Evolutionary conservation across 192 early-diverging fungal genomes (phyloP).

Genomic region (Gryganskiella cystojenkinii): DNA sequence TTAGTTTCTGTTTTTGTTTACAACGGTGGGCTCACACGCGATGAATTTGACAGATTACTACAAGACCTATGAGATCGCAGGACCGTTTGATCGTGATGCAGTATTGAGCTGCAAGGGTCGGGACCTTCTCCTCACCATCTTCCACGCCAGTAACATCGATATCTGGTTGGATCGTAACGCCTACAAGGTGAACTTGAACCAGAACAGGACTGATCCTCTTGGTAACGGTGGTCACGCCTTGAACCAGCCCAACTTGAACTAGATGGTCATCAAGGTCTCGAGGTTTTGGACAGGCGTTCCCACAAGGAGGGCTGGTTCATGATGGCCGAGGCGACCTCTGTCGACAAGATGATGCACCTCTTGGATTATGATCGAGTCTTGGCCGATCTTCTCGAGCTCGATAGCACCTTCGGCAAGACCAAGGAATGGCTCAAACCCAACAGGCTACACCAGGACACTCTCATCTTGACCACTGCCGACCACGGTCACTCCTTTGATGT

Average conservation of each 20-base stretch:
- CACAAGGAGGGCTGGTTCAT: conserved; percentile 68
- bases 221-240: conserved; percentile 44
- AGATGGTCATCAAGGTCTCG: conserved; percentile 66
- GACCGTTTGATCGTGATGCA: conserved; percentile 55
- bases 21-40: too few relatives aligned
- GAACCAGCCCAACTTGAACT: conserved; percentile 62
- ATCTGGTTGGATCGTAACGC: conserved; percentile 69
- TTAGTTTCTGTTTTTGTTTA: too few relatives aligned
- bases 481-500: conserved; percentile 69
- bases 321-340: conserved; percentile 67
- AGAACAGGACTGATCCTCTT: conserved; percentile 50
- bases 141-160: conserved; percentile 61
- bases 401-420: conserved; percentile 63
- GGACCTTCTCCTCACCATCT: conserved; percentile 65
- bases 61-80: conserved; percentile 58
- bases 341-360: conserved; percentile 67
- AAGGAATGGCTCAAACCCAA: conserved; percentile 57
- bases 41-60: conserved; percentile 62
- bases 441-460: conserved; percentile 55
- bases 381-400: conserved; percentile 68
- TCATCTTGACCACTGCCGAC: conserved; percentile 68
- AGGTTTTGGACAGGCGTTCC: conserved; percentile 60
- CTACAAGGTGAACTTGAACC: conserved; percentile 56
- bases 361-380: conserved; percentile 67
- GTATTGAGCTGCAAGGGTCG: conserved; percentile 53